phyloP scores from a whole-genome alignment of 805 yeast genomes.

The Yamadazyma olivae region DNA sequence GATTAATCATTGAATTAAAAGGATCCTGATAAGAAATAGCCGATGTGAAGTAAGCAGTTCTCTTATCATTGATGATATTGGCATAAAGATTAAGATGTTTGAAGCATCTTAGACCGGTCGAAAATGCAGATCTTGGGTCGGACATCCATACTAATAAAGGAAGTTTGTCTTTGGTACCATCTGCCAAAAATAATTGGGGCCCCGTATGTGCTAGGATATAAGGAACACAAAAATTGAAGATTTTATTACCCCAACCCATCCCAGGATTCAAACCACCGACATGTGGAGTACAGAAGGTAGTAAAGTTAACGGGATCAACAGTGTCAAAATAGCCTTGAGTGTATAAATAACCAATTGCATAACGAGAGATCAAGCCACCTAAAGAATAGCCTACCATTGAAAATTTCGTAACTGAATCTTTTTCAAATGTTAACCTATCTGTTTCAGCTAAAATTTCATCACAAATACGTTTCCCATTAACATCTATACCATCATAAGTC shows the following conservation, averaged over 20 bases:
- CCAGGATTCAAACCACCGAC: slow-evolving; percentile 60
- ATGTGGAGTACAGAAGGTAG: slow-evolving; percentile 55
- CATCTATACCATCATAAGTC: slow-evolving; percentile 85
- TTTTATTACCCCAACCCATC: slow-evolving; percentile 25
- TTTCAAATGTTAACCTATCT: slow-evolving; percentile 4
- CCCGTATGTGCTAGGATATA: slow-evolving; percentile 69
- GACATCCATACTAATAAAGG: slow-evolving; percentile 72
- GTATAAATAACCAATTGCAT: slow-evolving; percentile 47
- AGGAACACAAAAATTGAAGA: slow-evolving; percentile 67
- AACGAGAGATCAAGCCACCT: slow-evolving; percentile 42
- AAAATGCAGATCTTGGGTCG: slow-evolving; percentile 56
- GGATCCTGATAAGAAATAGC: slow-evolving; percentile 66
- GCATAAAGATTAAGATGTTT: slow-evolving; percentile 60
- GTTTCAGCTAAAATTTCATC: slow-evolving; percentile 50
- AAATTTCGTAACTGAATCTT: slow-evolving; percentile 27
- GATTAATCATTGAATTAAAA: slow-evolving; percentile 47
- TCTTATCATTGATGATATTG: slow-evolving; percentile 73
- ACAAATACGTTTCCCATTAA: slow-evolving; percentile 74
- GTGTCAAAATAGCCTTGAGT: slow-evolving; percentile 49
- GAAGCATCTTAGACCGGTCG: slow-evolving; percentile 53
- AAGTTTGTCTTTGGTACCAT: slow-evolving; percentile 11
- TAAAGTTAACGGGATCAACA: slow-evolving; percentile 58
- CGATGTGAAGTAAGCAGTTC: slow-evolving; percentile 82
- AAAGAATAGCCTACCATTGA: slow-evolving; percentile 41
- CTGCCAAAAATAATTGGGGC: slow-evolving; percentile 59